A percentile compares a stretch with the other conserved stretches of the same genome.
Evolutionary conservation across 257 asterid genomes (phyloP).

Genomic region (Plantago major): DNA sequence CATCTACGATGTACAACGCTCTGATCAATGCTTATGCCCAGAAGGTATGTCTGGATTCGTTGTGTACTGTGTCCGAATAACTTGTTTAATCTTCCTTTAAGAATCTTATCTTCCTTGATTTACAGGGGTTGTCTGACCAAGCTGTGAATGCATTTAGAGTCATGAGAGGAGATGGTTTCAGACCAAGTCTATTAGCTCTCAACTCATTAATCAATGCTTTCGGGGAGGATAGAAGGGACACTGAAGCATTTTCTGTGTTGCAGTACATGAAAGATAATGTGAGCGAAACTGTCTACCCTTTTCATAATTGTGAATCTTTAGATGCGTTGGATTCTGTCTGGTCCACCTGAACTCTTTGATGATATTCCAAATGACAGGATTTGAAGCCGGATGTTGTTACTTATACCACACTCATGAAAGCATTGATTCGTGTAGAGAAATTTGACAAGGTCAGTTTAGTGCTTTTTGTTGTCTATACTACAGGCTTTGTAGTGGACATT

Average conservation of each 20-base stretch:
- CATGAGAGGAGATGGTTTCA: slow-evolving; percentile 88
- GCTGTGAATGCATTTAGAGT: slow-evolving; percentile 84
- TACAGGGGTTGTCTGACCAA: slow-evolving; percentile 89
- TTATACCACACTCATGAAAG: slow-evolving; percentile 95
- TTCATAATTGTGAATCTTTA: slow-evolving; percentile 2
- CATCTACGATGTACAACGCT: slow-evolving; percentile 91
- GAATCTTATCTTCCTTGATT: slow-evolving; percentile 15
- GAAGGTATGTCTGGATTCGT: slow-evolving; percentile 39
- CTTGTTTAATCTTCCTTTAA: neutral
- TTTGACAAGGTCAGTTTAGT: slow-evolving; percentile 51
- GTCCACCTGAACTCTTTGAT: slow-evolving; percentile 11
- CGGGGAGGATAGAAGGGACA: slow-evolving; percentile 88
- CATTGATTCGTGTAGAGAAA: slow-evolving; percentile 84
- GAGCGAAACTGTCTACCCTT: slow-evolving; percentile 21
- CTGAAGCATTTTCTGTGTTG: slow-evolving; percentile 88
- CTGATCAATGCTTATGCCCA: slow-evolving; percentile 95
- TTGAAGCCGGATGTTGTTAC: slow-evolving; percentile 89
- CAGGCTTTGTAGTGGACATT: neutral
- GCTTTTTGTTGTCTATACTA: slow-evolving; percentile 1
- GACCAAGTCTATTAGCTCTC: slow-evolving; percentile 80
- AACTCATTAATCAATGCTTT: slow-evolving; percentile 88
- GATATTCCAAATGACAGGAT: slow-evolving; percentile 46
- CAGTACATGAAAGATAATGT: slow-evolving; percentile 94
- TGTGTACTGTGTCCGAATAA: too few species aligned
- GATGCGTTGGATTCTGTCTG: slow-evolving; percentile 4